Percentiles rank a stretch among this genome's conserved stretches.
These are phyloP conservation scores for Lyophyllum semitale DNA, from an alignment of 768 basidiomycete species.

Conservation along the genomic window DNA sequence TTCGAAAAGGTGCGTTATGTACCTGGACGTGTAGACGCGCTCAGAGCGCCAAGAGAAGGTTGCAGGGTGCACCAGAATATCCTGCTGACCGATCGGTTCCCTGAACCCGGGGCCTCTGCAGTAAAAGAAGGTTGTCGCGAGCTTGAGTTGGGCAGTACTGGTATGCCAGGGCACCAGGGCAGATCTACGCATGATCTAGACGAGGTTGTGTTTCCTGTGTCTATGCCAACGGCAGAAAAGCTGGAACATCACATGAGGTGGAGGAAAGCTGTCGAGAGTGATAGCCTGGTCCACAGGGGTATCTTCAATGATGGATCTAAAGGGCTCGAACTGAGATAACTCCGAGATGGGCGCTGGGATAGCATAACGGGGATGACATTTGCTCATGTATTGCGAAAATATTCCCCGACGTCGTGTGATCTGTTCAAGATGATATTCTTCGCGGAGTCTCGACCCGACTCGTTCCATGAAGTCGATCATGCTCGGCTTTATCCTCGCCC, in stretches of 20 bases:
- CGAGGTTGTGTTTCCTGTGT: constrained; percentile 13
- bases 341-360: constrained; percentile 18
- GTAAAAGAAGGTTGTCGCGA: constrained; percentile 28
- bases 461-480: constrained; percentile 36
- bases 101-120: constrained; percentile 14
- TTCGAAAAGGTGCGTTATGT: constrained; percentile 19
- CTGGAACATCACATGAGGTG: constrained; percentile 8
- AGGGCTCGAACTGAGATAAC: constrained; percentile 16
- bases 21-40: constrained; percentile 6
- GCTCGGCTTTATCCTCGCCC: constrained; percentile 35
- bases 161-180: not conserved
- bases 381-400: constrained; percentile 17
- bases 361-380: constrained; percentile 9
- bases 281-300: constrained; percentile 15
- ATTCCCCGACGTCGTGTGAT: constrained; percentile 19
- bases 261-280: constrained; percentile 16
- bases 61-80: constrained; percentile 18
- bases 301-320: constrained; percentile 21
- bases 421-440: constrained; percentile 15
- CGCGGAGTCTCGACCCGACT: constrained; percentile 23
- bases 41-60: constrained; percentile 13
- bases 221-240: constrained; percentile 16
- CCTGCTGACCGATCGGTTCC: constrained; percentile 20
- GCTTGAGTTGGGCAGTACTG: constrained; percentile 14
- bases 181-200: constrained; percentile 20